These are phyloP conservation scores for Podila minutissima DNA, from an alignment of 192 early-diverging fungal genomes.

Conservation along the genomic window DNA sequence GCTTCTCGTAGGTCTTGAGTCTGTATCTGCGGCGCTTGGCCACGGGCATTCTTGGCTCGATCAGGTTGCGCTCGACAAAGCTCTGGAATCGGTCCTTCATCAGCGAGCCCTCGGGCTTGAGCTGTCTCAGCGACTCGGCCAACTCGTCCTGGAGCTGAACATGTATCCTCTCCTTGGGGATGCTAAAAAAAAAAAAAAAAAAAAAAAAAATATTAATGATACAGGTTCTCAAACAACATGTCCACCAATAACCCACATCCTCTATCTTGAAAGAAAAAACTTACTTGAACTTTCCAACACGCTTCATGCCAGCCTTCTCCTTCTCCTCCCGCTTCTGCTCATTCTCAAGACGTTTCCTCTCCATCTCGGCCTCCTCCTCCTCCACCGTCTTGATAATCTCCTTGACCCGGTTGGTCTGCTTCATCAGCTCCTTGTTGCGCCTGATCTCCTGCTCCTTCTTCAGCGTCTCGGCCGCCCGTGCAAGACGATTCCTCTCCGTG, in stretches of 20 bases:
- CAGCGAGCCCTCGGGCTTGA: constrained; percentile 71
- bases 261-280: neutral
- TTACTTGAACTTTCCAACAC: constrained; percentile 53
- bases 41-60: constrained; percentile 61
- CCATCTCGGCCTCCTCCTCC: constrained; percentile 41
- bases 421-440: constrained; percentile 52
- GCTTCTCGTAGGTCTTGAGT: constrained; percentile 63
- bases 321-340: constrained; percentile 41
- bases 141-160: constrained; percentile 61
- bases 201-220: neutral
- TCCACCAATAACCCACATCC: neutral
- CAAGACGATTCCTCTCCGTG: constrained; percentile 65
- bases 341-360: constrained; percentile 31
- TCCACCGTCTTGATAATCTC: constrained; percentile 60
- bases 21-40: constrained; percentile 55
- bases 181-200: constrained; percentile 5
- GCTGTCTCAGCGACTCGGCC: constrained; percentile 55
- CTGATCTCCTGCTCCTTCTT: constrained; percentile 52
- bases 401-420: constrained; percentile 61
- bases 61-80: constrained; percentile 63
- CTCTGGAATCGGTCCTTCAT: constrained; percentile 65
- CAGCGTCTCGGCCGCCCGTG: constrained; percentile 46
- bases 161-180: constrained; percentile 53
- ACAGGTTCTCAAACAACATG: neutral
- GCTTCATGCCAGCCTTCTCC: constrained; percentile 51